Evolutionary conservation across 2,329 filamentous ascomycete species (phyloP).

Genomic region (Curvularia sp.): DNA sequence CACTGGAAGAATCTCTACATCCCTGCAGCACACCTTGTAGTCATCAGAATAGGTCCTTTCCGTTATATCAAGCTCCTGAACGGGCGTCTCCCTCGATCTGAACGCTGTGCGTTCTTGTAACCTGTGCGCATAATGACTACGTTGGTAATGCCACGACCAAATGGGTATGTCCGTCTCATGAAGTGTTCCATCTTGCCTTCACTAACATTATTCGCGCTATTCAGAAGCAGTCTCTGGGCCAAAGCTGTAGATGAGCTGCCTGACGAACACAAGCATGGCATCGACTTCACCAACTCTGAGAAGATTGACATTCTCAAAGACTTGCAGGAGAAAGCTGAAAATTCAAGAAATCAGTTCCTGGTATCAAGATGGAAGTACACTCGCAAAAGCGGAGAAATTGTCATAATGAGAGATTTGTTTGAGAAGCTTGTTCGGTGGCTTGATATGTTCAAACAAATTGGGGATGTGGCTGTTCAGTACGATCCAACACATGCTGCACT

Average conservation of each 20-base stretch:
- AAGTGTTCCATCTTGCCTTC: background rate
- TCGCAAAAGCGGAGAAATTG: conserved; percentile 21
- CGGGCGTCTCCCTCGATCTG: background rate
- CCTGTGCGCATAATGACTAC: background rate
- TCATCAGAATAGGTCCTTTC: background rate
- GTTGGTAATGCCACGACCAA: background rate
- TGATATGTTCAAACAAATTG: conserved; percentile 40
- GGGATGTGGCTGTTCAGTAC: conserved; percentile 41
- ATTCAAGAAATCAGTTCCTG: conserved; percentile 16
- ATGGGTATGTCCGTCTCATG: background rate
- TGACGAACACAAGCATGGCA: conserved; percentile 21
- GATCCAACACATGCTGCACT: conserved; percentile 44
- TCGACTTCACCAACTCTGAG: conserved; percentile 23
- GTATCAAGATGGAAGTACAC: conserved; percentile 24
- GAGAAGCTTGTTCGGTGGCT: conserved; percentile 37
- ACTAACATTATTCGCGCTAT: background rate
- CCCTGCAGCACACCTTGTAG: background rate
- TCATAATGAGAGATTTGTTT: conserved; percentile 41
- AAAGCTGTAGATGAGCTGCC: conserved; percentile 7
- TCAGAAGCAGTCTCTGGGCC: background rate
- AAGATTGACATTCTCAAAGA: conserved; percentile 27
- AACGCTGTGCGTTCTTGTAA: background rate
- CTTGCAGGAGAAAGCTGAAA: conserved; percentile 18
- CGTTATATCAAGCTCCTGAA: background rate
- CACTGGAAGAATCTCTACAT: background rate